Conservation (phyloP, 306 rosid species). For the Dryas alaskensis region DNA sequence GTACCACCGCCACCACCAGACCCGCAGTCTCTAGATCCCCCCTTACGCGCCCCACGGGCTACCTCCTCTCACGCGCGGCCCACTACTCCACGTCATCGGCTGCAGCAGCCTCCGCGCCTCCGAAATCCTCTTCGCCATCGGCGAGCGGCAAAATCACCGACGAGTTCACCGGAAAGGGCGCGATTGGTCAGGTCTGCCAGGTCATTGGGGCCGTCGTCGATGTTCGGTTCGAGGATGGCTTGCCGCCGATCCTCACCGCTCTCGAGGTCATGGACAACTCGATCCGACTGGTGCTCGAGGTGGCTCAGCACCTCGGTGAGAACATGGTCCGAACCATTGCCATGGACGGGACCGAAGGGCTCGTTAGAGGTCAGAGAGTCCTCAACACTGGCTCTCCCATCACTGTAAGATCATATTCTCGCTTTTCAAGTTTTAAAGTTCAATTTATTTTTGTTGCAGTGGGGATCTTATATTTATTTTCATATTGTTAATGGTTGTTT, state of each 20-base stretch:
- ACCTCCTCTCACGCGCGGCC: conserved; percentile 51
- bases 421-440: background rate
- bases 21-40: conserved; percentile 11
- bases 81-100: conserved; percentile 57
- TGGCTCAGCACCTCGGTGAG: conserved; percentile 86
- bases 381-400: conserved; percentile 88
- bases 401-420: conserved; percentile 39
- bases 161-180: conserved; percentile 64
- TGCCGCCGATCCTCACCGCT: conserved; percentile 76
- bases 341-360: conserved; percentile 91
- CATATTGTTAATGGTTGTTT: background rate
- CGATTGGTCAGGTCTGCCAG: conserved; percentile 75
- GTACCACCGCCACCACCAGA: conserved; percentile 24
- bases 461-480: background rate
- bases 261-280: conserved; percentile 70
- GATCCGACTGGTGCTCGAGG: conserved; percentile 63
- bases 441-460: background rate
- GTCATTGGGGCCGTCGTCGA: conserved; percentile 87
- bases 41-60: conserved; percentile 38
- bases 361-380: conserved; percentile 74
- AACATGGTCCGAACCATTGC: conserved; percentile 79
- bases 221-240: conserved; percentile 70
- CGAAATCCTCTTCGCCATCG: conserved; percentile 3
- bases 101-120: conserved; percentile 39
- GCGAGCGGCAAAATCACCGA: conserved; percentile 58